phyloP scores from a whole-genome alignment of 2,329 filamentous ascomycete species.

The Botryotinia calthae region DNA sequence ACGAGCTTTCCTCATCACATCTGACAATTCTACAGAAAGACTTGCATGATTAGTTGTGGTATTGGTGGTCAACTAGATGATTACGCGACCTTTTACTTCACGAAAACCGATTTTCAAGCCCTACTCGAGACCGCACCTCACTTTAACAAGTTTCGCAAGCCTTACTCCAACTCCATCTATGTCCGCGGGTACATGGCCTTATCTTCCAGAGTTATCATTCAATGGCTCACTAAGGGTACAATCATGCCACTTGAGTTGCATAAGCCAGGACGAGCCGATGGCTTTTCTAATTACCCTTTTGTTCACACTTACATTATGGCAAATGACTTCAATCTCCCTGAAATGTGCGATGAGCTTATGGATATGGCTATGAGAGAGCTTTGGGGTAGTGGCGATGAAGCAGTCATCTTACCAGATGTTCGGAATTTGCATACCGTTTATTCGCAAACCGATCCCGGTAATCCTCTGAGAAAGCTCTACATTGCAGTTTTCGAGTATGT shows the following conservation, averaged over 20 bases:
- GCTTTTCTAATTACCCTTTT: background rate
- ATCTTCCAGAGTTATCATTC: background rate
- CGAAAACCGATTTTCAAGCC: background rate
- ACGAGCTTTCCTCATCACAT: accelerated
- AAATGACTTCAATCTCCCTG: background rate
- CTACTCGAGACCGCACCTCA: background rate
- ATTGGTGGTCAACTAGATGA: background rate
- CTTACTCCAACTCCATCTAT: background rate
- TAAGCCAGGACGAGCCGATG: background rate
- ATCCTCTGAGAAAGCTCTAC: background rate
- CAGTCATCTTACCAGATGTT: background rate
- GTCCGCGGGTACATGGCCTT: background rate
- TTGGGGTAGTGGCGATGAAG: background rate
- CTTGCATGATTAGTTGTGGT: background rate
- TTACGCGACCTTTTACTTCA: background rate
- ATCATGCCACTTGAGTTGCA: background rate
- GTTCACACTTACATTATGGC: background rate
- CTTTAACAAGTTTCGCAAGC: background rate
- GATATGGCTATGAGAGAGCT: background rate
- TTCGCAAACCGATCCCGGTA: background rate
- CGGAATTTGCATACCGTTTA: background rate
- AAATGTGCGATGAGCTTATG: background rate
- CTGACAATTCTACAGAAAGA: background rate
- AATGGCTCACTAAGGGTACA: background rate
- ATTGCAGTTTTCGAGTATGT: background rate